phyloP scores from a whole-genome alignment of 345 rosid genomes.

The Anacardium occidentale region DNA sequence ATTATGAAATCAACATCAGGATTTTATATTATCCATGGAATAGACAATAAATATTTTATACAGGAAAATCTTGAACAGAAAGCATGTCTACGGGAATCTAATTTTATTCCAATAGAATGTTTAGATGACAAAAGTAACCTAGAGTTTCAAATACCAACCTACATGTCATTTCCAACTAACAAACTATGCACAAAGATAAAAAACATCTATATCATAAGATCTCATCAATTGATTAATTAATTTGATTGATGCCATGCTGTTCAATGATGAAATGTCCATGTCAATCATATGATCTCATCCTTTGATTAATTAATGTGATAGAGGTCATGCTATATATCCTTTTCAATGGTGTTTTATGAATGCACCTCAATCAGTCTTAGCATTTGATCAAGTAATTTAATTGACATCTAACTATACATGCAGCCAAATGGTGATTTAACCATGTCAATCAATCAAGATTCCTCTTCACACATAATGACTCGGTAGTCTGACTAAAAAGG shows the following conservation, averaged over 20 bases:
- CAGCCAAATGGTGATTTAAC: not conserved
- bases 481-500: not conserved
- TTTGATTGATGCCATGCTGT: not conserved
- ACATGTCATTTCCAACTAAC: not conserved
- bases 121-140: not conserved
- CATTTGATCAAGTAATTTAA: not conserved
- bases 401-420: too few species aligned
- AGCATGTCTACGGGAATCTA: not conserved
- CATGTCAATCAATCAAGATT: not conserved
- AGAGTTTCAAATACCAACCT: not conserved
- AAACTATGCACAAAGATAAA: not conserved
- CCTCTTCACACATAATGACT: not conserved
- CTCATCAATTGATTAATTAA: conserved; percentile 8
- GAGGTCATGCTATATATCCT: too few species aligned
- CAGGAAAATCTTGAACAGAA: not conserved
- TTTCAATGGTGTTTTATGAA: not conserved
- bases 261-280: not conserved
- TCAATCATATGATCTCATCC: too few species aligned
- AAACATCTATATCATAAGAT: not conserved
- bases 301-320: too few species aligned
- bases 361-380: not conserved
- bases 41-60: conserved; percentile 1
- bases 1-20: not conserved
- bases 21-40: not conserved
- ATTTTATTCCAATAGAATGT: not conserved